phyloP scores from a whole-genome alignment of 371 early-diverging fungal genomes.

The Mucor indicus region DNA sequence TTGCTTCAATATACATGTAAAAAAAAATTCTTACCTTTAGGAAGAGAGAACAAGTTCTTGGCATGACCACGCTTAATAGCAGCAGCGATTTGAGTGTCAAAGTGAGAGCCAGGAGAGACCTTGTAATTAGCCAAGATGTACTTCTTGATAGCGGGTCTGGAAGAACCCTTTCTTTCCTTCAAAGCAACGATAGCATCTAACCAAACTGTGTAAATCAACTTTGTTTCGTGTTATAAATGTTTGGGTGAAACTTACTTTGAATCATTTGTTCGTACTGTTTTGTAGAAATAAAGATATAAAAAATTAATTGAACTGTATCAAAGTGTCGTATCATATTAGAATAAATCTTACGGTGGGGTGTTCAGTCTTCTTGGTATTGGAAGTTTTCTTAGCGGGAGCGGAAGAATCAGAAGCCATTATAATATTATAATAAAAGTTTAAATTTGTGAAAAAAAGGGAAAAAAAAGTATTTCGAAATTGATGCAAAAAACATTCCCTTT shows the following conservation, averaged over 20 bases:
- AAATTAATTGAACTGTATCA: not conserved
- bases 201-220: not conserved
- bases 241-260: slow-evolving; percentile 23
- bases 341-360: slow-evolving; percentile 45
- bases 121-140: slow-evolving; percentile 79
- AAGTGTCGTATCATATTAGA: not conserved
- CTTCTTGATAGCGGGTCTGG: slow-evolving; percentile 81
- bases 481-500: slow-evolving; percentile 4
- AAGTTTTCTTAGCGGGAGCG: slow-evolving; percentile 24
- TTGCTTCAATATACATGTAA: too few species aligned
- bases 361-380: slow-evolving; percentile 45
- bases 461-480: not conserved
- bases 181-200: slow-evolving; percentile 60
- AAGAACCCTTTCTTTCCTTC: slow-evolving; percentile 79
- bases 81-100: slow-evolving; percentile 63
- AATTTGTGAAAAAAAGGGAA: slow-evolving; percentile 7
- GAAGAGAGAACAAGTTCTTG: slow-evolving; percentile 62
- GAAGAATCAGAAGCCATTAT: slow-evolving; percentile 16
- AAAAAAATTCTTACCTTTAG: slow-evolving; percentile 73
- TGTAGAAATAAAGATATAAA: not conserved
- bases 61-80: slow-evolving; percentile 78
- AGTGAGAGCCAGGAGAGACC: slow-evolving; percentile 45
- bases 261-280: slow-evolving; percentile 50
- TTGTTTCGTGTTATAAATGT: not conserved
- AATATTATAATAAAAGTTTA: not conserved